Percentiles rank a stretch among this genome's conserved stretches.
Conservation (phyloP, 2,329 filamentous ascomycete genomes). For the Polytolypa hystricis region DNA sequence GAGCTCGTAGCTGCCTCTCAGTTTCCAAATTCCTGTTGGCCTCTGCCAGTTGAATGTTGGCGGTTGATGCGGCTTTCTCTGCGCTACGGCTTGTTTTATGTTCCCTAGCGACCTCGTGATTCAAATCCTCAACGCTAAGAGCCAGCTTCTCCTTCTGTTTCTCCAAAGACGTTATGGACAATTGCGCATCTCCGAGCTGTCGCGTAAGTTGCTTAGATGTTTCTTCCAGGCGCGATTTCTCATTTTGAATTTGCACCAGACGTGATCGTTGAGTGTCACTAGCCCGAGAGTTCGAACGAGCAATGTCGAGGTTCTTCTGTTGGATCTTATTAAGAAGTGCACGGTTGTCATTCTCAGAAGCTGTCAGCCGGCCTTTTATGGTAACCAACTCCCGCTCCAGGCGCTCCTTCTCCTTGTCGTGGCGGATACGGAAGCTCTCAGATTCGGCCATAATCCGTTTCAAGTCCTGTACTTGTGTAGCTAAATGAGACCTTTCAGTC, state of each 20-base stretch:
- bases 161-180: conserved; percentile 71
- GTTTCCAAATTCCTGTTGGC: conserved; percentile 82
- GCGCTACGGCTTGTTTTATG: conserved; percentile 82
- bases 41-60: conserved; percentile 75
- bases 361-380: conserved; percentile 75
- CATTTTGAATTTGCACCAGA: conserved; percentile 62
- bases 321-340: conserved; percentile 94
- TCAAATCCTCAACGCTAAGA: conserved; percentile 79
- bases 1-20: conserved; percentile 71
- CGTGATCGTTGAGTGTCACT: conserved; percentile 73
- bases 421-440: conserved; percentile 76
- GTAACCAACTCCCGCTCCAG: conserved; percentile 85
- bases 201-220: conserved; percentile 69
- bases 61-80: conserved; percentile 73
- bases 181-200: conserved; percentile 74
- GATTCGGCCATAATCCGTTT: conserved; percentile 82
- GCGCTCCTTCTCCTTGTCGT: conserved; percentile 89
- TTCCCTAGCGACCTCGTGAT: conserved; percentile 81
- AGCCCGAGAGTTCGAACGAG: conserved; percentile 74
- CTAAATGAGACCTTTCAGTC: conserved; percentile 63
- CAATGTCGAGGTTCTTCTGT: conserved; percentile 93
- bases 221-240: conserved; percentile 74
- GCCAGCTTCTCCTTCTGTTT: conserved; percentile 92
- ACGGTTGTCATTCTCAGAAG: conserved; percentile 93
- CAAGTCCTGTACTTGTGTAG: conserved; percentile 70